Evolutionary conservation across 2,329 filamentous ascomycete species (phyloP), one percentile per base, ranked within the genome.

Genomic region (Paecilomyces niveus): DNA sequence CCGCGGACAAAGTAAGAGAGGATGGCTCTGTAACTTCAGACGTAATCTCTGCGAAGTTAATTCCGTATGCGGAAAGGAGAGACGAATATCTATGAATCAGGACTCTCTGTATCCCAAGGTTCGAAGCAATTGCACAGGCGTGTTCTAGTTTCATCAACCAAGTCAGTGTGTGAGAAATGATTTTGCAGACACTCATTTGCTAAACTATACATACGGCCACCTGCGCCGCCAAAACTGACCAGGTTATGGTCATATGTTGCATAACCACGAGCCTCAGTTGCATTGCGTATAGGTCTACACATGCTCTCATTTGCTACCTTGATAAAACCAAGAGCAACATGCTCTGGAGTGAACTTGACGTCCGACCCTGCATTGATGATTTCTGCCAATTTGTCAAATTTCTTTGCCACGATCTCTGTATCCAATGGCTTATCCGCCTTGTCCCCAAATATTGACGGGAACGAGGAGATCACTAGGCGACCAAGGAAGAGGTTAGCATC

Each of bases 201-300:
- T 15, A 26, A 31, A 3, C 10, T 31, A 26, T 53, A 31, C 56
- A 26, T 55, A 58, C 56, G 92, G 0, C 92, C 92, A 54, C 92
- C 92, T 0, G 92, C 92, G 58, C 92, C 92, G 51, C 92, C 92
- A 74, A 97, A 97, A 0, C 91, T 95, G 0, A 92, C 92, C 39
- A 97, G 81, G n/a, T 91, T 82, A 72, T 97, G 92, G 64, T 90
- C 90, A 1, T 89, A 91, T 0, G 92, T 94, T 70, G 96, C 92
- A 63, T 95, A 91, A 0, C 92, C 92, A 73, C 94, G 91, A 29
- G 92, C 92, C 72, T 97, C 92, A 0, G 92, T 97, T 64, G 96
- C 83, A 32, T 90, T 93, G 35, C 92, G 83, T 63, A 97, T 97
- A 0, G 92, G 92, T 45, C 92, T 81, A 2, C 72, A 70, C 75